Conservation (phyloP, 257 asterid genomes). For the Salvia miltiorrhiza region DNA sequence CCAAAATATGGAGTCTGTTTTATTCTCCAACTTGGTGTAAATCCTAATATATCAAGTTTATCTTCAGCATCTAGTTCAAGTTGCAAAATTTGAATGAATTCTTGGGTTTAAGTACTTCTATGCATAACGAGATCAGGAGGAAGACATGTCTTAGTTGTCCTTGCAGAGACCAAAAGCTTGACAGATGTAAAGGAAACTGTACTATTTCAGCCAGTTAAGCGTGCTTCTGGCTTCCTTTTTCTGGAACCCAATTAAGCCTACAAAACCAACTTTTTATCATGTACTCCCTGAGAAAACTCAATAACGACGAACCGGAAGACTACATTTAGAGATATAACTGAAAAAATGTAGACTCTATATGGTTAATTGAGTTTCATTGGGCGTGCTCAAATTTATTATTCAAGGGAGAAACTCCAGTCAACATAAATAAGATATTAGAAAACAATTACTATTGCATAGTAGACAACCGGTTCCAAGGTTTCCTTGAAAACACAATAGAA, state of each 20-base stretch:
- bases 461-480: not conserved
- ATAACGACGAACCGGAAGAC: not conserved
- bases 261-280: conserved; percentile 5
- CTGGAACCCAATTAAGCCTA: conserved; percentile 13
- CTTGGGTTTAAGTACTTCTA: not conserved
- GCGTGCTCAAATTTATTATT: not conserved
- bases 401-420: not conserved
- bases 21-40: not conserved
- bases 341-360: not conserved
- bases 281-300: not conserved
- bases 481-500: not conserved
- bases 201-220: not conserved
- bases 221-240: not conserved
- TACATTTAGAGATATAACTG: not conserved
- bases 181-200: not conserved
- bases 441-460: too few species aligned
- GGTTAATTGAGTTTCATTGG: not conserved
- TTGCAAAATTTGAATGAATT: conserved; percentile 13
- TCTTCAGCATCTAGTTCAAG: conserved; percentile 3
- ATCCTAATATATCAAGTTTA: not conserved
- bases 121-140: not conserved
- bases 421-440: not conserved
- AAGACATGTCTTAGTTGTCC: conserved; percentile 2
- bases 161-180: conserved; percentile 8
- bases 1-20: not conserved